Percentiles rank a stretch among this genome's conserved stretches.
phyloP scores from a whole-genome alignment of 1,139 yeast species.

The Taphrina wiesneri region DNA sequence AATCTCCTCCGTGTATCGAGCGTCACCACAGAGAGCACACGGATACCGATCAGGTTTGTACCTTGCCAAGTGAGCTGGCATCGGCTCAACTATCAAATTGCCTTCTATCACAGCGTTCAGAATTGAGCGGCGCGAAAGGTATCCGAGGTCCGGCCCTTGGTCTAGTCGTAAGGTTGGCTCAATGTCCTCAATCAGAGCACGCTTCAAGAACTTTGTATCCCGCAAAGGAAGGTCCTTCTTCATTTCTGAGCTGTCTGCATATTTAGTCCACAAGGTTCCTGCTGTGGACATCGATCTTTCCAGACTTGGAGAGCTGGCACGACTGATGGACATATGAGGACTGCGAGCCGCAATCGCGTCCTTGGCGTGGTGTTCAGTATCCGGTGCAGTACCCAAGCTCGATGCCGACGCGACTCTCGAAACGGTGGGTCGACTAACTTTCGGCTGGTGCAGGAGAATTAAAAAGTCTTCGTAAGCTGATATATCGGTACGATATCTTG shows the following conservation, averaged over 20 bases:
- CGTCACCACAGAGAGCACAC: conserved; percentile 41
- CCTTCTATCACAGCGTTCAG: conserved; percentile 75
- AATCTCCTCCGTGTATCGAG: conserved; percentile 32
- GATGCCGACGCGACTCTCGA: conserved; percentile 1
- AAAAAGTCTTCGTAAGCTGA: background rate
- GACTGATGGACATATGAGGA: background rate
- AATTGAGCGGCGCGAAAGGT: conserved; percentile 61
- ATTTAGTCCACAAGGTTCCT: conserved; percentile 7
- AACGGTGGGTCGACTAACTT: background rate
- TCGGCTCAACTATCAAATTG: conserved; percentile 79
- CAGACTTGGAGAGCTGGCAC: background rate
- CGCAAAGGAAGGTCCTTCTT: conserved; percentile 38
- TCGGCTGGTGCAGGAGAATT: background rate
- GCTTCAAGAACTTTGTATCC: conserved; percentile 64
- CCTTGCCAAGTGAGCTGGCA: conserved; percentile 52
- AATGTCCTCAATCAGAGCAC: conserved; percentile 71
- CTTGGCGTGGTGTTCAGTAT: background rate
- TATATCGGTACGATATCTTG: conserved; percentile 13
- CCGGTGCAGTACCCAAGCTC: background rate
- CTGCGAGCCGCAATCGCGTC: background rate
- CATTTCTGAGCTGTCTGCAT: conserved; percentile 2
- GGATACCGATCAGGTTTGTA: conserved; percentile 39
- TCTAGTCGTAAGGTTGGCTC: conserved; percentile 69
- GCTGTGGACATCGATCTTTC: conserved; percentile 16
- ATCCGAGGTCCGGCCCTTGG: conserved; percentile 60